A percentile compares a stretch with the other conserved stretches of the same genome.
phyloP scores from a whole-genome alignment of 768 basidiomycete genomes.

The Leccinellum rugosiceps region DNA sequence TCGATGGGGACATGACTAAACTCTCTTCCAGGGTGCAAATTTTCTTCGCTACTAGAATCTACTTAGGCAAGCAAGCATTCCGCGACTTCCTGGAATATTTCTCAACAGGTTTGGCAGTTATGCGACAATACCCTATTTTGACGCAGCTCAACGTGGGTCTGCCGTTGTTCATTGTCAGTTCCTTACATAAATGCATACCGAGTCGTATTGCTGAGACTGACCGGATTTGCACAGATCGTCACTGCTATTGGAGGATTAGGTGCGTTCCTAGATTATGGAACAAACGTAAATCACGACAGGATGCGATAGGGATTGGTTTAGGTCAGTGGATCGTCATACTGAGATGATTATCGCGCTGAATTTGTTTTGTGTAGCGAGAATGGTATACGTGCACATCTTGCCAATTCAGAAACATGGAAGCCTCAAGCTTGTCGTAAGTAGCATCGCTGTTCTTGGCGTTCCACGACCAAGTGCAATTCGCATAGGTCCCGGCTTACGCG shows the following conservation, averaged over 20 bases:
- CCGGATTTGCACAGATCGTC: not conserved
- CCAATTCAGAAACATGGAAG: not conserved
- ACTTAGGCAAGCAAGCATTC: conserved; percentile 2
- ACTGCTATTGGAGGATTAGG: conserved; percentile 4
- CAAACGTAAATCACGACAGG: not conserved
- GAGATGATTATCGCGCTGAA: not conserved
- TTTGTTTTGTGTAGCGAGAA: not conserved
- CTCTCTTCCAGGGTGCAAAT: conserved; percentile 4
- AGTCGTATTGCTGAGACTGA: not conserved
- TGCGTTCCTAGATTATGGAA: not conserved
- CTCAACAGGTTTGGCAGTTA: not conserved
- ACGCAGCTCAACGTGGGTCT: not conserved
- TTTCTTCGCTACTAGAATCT: conserved; percentile 8
- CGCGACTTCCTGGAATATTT: not conserved
- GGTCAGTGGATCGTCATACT: conserved; percentile 1
- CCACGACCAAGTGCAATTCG: not conserved
- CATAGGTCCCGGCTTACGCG: not conserved
- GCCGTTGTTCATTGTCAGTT: conserved; percentile 6
- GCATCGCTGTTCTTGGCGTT: not conserved
- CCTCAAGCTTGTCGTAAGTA: not conserved
- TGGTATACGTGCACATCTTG: not conserved
- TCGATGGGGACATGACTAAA: not conserved
- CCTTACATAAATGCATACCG: not conserved
- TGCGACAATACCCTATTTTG: conserved; percentile 7
- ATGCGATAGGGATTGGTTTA: conserved; percentile 2